Conservation (phyloP, 371 early-diverging fungal genomes). For the Spiromyces aspiralis region DNA sequence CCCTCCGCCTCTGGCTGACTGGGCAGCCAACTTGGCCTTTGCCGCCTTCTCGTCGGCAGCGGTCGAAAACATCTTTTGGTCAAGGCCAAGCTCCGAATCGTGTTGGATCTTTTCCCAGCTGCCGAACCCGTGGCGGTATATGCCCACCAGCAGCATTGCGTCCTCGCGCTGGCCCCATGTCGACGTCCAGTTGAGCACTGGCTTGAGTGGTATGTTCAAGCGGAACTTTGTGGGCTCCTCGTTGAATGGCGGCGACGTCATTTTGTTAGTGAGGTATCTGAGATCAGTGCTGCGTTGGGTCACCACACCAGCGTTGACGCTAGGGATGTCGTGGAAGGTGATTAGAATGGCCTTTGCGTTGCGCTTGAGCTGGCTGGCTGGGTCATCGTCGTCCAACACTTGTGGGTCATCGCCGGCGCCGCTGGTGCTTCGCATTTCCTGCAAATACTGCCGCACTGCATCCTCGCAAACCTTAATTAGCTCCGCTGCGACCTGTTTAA, state of each 20-base stretch:
- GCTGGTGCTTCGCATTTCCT: conserved; percentile 13
- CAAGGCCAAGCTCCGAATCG: conserved; percentile 56
- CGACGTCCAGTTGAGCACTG: conserved; percentile 71
- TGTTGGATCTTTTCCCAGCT: conserved; percentile 75
- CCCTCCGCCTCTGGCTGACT: conserved; percentile 2
- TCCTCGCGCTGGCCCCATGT: conserved; percentile 89
- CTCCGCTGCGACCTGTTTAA: conserved; percentile 38
- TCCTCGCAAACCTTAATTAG: conserved; percentile 54
- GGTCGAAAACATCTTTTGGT: conserved; percentile 64
- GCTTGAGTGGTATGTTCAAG: conserved; percentile 50
- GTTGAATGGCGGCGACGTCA: conserved; percentile 14
- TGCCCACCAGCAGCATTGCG: conserved; percentile 87
- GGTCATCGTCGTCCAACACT: conserved; percentile 25
- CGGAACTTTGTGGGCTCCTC: conserved; percentile 35
- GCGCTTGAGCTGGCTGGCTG: conserved; percentile 35
- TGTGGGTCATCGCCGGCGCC: background rate
- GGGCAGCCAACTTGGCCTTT: conserved; percentile 14
- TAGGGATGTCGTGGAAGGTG: conserved; percentile 56
- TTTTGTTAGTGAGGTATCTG: conserved; percentile 19
- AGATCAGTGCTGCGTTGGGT: conserved; percentile 18
- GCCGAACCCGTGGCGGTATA: conserved; percentile 87
- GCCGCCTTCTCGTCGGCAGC: conserved; percentile 24
- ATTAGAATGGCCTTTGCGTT: conserved; percentile 61
- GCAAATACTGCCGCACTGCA: conserved; percentile 39
- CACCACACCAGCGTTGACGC: conserved; percentile 61